These are phyloP conservation scores for Lithocarpus polystachyus DNA, from an alignment of 306 rosid genomes.

Conservation along the genomic window DNA sequence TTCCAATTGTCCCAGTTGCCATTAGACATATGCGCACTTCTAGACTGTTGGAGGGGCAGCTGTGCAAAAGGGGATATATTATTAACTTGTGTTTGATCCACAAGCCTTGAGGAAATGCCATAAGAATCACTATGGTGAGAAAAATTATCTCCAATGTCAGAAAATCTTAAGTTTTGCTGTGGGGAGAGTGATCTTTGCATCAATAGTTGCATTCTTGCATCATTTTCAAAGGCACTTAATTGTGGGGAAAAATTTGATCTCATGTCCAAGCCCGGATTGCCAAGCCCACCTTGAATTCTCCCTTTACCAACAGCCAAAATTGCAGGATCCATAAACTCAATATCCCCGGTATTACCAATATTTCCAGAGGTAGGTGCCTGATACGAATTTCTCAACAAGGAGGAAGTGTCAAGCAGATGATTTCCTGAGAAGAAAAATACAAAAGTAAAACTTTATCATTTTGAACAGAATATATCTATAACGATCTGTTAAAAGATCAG, in stretches of 20 bases:
- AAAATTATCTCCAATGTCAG: conserved; percentile 55
- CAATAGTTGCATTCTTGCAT: conserved; percentile 70
- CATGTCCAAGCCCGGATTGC: conserved; percentile 52
- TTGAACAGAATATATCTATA: background rate
- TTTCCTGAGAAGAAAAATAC: conserved; percentile 46
- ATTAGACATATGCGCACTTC: conserved; percentile 58
- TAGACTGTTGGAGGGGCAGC: conserved; percentile 66
- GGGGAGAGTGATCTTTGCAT: conserved; percentile 76
- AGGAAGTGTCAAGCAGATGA: conserved; percentile 50
- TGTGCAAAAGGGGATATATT: conserved; percentile 70
- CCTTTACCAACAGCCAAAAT: conserved; percentile 91
- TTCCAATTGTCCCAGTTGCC: conserved; percentile 91
- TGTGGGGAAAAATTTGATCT: conserved; percentile 62
- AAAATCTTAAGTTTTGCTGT: conserved; percentile 64
- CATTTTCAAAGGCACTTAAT: conserved; percentile 60
- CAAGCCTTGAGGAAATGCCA: conserved; percentile 68
- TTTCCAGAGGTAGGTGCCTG: conserved; percentile 54
- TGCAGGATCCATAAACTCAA: conserved; percentile 92
- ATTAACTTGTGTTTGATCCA: conserved; percentile 63
- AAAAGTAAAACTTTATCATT: background rate
- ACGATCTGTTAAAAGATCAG: background rate
- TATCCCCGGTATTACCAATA: conserved; percentile 51
- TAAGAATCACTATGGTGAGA: conserved; percentile 69
- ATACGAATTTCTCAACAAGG: conserved; percentile 57
- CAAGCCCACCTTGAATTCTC: conserved; percentile 61